phyloP scores from a whole-genome alignment of 2,329 filamentous ascomycete genomes.

The Grosmannia serpens region DNA sequence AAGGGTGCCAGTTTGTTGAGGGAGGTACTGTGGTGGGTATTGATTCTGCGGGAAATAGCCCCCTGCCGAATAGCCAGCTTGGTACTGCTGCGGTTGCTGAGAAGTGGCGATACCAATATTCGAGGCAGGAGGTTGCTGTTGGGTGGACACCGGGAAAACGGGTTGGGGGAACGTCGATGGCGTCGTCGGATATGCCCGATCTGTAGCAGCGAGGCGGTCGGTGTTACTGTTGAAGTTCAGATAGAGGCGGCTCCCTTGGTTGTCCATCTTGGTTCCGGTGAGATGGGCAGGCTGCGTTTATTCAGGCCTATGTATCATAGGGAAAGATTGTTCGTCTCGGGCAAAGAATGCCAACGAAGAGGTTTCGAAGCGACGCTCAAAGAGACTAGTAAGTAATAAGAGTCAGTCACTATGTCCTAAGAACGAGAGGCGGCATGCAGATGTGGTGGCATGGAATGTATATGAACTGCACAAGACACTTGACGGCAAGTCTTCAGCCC shows the following conservation, averaged over 20 bases:
- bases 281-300: neutral
- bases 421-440: neutral
- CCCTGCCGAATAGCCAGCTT: slow-evolving; percentile 27
- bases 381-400: neutral
- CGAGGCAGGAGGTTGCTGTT: slow-evolving; percentile 22
- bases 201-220: slow-evolving; percentile 50
- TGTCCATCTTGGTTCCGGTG: slow-evolving; percentile 33
- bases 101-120: slow-evolving; percentile 29
- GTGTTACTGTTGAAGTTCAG: slow-evolving; percentile 53
- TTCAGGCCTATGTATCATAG: neutral
- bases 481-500: too few relatives aligned
- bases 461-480: neutral
- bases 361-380: neutral
- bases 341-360: neutral
- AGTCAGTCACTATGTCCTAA: neutral
- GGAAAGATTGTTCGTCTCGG: neutral
- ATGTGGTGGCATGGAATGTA: neutral
- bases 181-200: slow-evolving; percentile 71
- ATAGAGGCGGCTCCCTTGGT: slow-evolving; percentile 49
- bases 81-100: slow-evolving; percentile 34
- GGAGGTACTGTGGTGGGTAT: slow-evolving; percentile 17
- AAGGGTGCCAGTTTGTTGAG: slow-evolving; percentile 19
- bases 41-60: slow-evolving; percentile 51
- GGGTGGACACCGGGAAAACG: slow-evolving; percentile 43
- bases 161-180: slow-evolving; percentile 95